Conservation (phyloP, 140 eudicot species). For the Stevia rebaudiana region DNA sequence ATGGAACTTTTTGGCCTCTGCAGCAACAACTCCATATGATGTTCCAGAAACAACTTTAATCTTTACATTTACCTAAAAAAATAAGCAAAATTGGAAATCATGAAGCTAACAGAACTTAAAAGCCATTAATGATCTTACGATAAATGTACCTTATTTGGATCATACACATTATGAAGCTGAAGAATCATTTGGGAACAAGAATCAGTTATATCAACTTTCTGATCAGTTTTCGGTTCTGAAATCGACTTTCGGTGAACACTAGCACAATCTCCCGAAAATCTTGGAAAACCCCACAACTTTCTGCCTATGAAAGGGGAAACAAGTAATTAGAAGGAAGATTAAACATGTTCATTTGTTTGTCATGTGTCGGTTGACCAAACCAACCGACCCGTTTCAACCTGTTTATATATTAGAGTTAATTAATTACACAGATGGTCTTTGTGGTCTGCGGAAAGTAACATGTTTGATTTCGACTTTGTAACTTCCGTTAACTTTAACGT, state of each 20-base stretch:
- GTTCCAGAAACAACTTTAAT: conserved; percentile 67
- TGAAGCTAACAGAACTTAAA: neutral
- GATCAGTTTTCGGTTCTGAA: conserved; percentile 36
- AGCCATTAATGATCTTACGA: neutral
- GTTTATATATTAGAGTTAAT: too few relatives aligned
- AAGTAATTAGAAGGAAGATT: neutral
- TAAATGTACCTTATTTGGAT: conserved; percentile 63
- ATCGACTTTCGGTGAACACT: conserved; percentile 51
- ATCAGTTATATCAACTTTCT: conserved; percentile 54
- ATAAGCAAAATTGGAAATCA: neutral
- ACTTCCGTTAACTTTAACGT: too few relatives aligned
- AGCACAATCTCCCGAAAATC: conserved; percentile 96
- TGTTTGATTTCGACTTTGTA: too few relatives aligned
- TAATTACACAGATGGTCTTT: too few relatives aligned
- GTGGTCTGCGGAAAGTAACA: too few relatives aligned
- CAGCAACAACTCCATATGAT: conserved; percentile 72
- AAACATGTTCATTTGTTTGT: neutral
- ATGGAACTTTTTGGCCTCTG: conserved; percentile 69
- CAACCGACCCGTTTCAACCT: neutral
- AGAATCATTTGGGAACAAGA: conserved; percentile 92
- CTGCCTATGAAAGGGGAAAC: conserved; percentile 42
- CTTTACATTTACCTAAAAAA: conserved; percentile 71
- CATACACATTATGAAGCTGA: conserved; percentile 86
- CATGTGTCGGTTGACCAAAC: neutral
- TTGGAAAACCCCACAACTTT: conserved; percentile 81